Base-by-base conservation (phyloP, 75 land plant species). In the Cupressus sempervirens region DNA sequence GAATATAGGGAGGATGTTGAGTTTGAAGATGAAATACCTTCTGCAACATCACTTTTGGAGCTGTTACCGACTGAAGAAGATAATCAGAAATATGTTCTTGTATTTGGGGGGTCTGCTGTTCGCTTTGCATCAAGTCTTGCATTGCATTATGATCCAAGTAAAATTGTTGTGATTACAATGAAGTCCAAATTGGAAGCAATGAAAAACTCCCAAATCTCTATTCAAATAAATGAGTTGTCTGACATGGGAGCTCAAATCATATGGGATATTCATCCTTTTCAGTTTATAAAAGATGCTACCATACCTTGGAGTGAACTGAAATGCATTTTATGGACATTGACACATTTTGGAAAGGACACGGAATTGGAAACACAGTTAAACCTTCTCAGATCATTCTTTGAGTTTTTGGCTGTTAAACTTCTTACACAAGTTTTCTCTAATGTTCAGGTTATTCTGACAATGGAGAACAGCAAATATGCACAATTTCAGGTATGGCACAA, bases 401-500 rank as follows among this genome's bases (percentile, higher is more conserved):
- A 88, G 50, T 84, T 75, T 75, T 84, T 92, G 34, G 90, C 92
- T 30, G 77, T 95, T 56, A 85, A 90, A 50, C 70, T 93, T 20
- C 48, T 93, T 62, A 84, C 88, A 14, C 89, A 88, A 26, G 46
- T 86, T 20, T 62, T 90, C 53, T 83, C 41, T 84, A 80, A 88
- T 52, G 76, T 91, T 48, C 86, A 62, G 10, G 84, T 93, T 0
- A 83, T 92, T 12, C 16, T 95, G 74, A 89, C 90, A 73, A 89
- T 93, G 89, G 91, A 90, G 83, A 95, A 92, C 79, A 89, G 1
- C 53, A 50, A 88, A 83, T 95, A 87, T 87, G 86, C 92, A 12
- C 91, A 86, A 15, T 54, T 87, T 54, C 89, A 93, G 96, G 96
- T 95, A 83, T 72, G 82, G 82, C 56, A 53, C 43, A 11, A 48